These are phyloP conservation scores for Gardenia jasminoides DNA, from an alignment of 257 asterid genomes.

Conservation along the genomic window DNA sequence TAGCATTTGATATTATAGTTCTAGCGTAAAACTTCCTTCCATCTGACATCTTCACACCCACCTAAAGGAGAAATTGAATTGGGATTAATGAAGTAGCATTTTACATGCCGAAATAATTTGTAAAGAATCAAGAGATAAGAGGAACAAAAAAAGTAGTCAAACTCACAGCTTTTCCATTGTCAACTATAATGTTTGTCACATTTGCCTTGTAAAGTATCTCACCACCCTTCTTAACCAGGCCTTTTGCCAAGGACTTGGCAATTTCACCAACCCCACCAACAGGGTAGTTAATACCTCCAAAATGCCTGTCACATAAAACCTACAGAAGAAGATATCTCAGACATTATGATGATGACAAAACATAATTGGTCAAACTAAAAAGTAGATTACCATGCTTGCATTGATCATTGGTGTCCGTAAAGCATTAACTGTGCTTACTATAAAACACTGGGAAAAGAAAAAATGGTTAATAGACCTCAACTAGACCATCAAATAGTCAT, in stretches of 20 bases:
- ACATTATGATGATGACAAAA: constrained; percentile 5
- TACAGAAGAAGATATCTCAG: constrained; percentile 28
- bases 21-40: constrained; percentile 80
- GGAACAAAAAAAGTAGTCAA: constrained; percentile 14
- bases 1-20: constrained; percentile 88
- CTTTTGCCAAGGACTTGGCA: constrained; percentile 82
- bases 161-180: constrained; percentile 85
- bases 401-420: constrained; percentile 94
- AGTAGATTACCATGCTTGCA: constrained; percentile 87
- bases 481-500: background rate
- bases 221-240: constrained; percentile 70
- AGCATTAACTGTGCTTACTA: constrained; percentile 93
- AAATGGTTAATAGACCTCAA: background rate
- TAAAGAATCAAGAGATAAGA: constrained; percentile 5
- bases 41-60: constrained; percentile 89
- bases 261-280: constrained; percentile 98
- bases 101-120: constrained; percentile 17
- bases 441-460: constrained; percentile 69
- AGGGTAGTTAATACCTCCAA: constrained; percentile 97
- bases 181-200: constrained; percentile 62
- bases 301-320: constrained; percentile 99
- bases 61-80: constrained; percentile 40
- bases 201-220: constrained; percentile 82
- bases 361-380: constrained; percentile 7
- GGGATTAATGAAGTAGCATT: constrained; percentile 11